phyloP scores from a whole-genome alignment of 495 filamentous ascomycete genomes.

The Bathelium albidoporum region DNA sequence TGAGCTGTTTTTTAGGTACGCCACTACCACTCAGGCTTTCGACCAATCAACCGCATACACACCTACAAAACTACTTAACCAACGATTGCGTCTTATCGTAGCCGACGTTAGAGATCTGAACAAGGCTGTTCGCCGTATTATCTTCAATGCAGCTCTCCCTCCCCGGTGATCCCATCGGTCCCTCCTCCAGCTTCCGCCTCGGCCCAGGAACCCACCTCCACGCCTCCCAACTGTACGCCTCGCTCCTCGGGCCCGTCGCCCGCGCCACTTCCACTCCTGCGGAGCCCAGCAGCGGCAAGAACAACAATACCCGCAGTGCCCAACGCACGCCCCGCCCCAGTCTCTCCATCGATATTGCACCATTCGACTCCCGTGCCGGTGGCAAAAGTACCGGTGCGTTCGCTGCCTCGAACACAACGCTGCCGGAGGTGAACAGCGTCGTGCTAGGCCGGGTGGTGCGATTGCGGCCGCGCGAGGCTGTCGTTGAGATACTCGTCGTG shows the following conservation, averaged over 20 bases:
- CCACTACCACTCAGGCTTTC: too few relatives aligned
- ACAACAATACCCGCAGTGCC: slow-evolving; percentile 32
- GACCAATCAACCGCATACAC: too few relatives aligned
- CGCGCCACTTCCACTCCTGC: slow-evolving; percentile 25
- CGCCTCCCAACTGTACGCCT: slow-evolving; percentile 59
- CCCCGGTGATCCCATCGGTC: slow-evolving; percentile 46
- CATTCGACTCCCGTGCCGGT: slow-evolving; percentile 26
- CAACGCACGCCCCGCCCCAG: slow-evolving; percentile 23
- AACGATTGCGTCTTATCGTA: too few relatives aligned
- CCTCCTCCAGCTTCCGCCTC: slow-evolving; percentile 50
- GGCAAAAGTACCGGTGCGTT: too few relatives aligned
- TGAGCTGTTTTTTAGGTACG: too few relatives aligned
- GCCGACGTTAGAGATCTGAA: too few relatives aligned
- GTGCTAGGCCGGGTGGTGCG: slow-evolving; percentile 80
- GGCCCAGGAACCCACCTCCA: slow-evolving; percentile 79
- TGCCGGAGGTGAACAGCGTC: slow-evolving; percentile 68
- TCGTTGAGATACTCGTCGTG: slow-evolving; percentile 70
- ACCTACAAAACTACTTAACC: too few relatives aligned
- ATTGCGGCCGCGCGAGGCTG: slow-evolving; percentile 71
- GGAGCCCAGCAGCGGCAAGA: slow-evolving; percentile 33
- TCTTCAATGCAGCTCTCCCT: slow-evolving; percentile 7
- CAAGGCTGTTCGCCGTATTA: neutral
- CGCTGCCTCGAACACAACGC: slow-evolving; percentile 47
- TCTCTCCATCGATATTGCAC: slow-evolving; percentile 12
- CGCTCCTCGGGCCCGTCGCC: slow-evolving; percentile 50